Evolutionary conservation across 1,139 yeast genomes (phyloP).

Genomic region (Saccharomycopsis hybrid): DNA sequence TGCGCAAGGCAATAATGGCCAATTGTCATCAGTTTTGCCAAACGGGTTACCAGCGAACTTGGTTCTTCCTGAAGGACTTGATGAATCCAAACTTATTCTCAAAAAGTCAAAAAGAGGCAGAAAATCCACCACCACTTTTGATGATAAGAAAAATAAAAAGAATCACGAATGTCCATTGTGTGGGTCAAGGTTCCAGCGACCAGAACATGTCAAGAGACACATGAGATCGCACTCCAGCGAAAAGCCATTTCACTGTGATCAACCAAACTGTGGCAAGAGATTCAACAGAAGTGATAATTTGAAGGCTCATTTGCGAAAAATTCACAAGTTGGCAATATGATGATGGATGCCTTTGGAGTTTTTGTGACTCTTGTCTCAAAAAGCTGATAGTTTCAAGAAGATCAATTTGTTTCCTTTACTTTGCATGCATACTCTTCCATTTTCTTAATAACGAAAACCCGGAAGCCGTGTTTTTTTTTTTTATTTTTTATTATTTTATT

Average conservation of each 20-base stretch:
- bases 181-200: constrained; percentile 70
- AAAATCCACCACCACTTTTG: constrained; percentile 28
- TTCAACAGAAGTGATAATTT: constrained; percentile 69
- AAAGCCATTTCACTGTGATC: constrained; percentile 74
- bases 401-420: no score
- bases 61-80: constrained; percentile 20
- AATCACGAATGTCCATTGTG: constrained; percentile 76
- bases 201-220: constrained; percentile 90
- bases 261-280: constrained; percentile 67
- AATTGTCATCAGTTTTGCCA: no score
- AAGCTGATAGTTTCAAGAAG: no score
- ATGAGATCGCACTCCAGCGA: constrained; percentile 83
- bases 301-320: constrained; percentile 63
- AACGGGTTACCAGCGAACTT: not conserved
- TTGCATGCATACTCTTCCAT: no score
- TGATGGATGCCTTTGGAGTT: no score
- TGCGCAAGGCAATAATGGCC: not conserved
- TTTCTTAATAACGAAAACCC: no score
- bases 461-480: no score
- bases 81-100: constrained; percentile 15
- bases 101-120: constrained; percentile 18
- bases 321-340: constrained; percentile 32
- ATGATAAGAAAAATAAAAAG: constrained; percentile 49
- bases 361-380: no score
- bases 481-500: no score